These are phyloP conservation scores for Hypericum perforatum DNA, from an alignment of 345 rosid species.

Conservation along the genomic window DNA sequence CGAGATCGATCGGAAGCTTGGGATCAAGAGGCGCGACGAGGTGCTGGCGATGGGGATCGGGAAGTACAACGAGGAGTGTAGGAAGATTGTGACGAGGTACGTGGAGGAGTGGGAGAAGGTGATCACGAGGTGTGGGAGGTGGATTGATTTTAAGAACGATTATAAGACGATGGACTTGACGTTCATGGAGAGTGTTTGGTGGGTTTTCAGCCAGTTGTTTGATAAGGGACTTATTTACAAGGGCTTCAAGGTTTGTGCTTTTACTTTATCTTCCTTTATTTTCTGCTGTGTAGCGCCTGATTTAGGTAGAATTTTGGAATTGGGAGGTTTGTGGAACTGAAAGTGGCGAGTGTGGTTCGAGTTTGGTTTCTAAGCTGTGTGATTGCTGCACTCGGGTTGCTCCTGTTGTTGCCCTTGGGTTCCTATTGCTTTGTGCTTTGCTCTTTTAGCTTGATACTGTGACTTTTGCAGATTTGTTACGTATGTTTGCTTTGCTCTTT, in stretches of 20 bases:
- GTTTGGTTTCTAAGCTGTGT: no score
- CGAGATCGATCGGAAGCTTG: constrained; percentile 65
- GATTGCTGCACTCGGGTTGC: no score
- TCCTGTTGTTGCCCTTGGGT: no score
- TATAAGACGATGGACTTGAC: constrained; percentile 88
- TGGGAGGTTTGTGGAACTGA: no score
- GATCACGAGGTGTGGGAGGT: constrained; percentile 69
- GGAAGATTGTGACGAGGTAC: constrained; percentile 77
- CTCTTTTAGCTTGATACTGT: no score
- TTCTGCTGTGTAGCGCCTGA: no score
- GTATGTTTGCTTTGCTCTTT: no score
- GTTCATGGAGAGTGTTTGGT: constrained; percentile 92
- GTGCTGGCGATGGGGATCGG: constrained; percentile 68
- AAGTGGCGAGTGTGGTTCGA: no score
- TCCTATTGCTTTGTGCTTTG: no score
- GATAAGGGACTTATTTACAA: constrained; percentile 68
- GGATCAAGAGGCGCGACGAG: constrained; percentile 58
- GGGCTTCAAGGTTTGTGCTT: constrained; percentile 68
- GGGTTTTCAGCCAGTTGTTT: constrained; percentile 79
- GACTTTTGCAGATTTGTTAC: no score
- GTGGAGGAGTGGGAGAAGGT: constrained; percentile 86
- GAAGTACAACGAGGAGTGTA: constrained; percentile 82
- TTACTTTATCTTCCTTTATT: neutral
- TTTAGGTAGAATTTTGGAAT: no score
- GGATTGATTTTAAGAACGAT: constrained; percentile 87